phyloP scores from a whole-genome alignment of 495 filamentous ascomycete genomes.

The Opeltia flavorubescens region DNA sequence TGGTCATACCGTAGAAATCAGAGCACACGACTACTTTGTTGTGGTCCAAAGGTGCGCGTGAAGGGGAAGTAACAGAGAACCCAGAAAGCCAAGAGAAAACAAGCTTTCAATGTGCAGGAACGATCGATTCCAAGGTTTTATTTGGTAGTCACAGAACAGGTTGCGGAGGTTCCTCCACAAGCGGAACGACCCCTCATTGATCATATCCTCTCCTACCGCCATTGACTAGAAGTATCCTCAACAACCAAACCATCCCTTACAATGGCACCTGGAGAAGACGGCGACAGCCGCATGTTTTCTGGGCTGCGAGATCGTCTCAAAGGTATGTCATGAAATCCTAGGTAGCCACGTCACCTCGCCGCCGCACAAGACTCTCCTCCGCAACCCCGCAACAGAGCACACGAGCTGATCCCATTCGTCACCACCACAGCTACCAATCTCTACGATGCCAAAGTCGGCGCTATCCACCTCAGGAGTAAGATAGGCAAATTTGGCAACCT shows the following conservation, averaged over 20 bases:
- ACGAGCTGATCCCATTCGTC: background rate
- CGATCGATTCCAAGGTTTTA: no score
- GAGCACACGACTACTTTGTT: no score
- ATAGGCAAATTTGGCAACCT: constrained; percentile 57
- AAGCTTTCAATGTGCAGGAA: no score
- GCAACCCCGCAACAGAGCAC: background rate
- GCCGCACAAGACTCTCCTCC: no score
- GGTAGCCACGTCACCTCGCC: background rate
- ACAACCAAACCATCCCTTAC: background rate
- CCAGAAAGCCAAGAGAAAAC: no score
- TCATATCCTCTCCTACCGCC: background rate
- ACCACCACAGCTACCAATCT: constrained; percentile 22
- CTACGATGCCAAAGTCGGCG: constrained; percentile 31
- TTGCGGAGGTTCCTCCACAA: no score
- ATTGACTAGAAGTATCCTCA: background rate
- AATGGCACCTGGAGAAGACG: background rate
- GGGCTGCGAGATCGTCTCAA: background rate
- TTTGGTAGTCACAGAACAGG: no score
- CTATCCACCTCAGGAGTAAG: constrained; percentile 44
- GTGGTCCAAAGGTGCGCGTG: no score
- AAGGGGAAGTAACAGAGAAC: no score
- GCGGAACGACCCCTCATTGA: no score
- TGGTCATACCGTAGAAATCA: no score
- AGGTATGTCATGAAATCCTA: background rate
- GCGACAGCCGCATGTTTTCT: background rate